These are phyloP conservation scores for Oxytropis ochrocephala DNA, from an alignment of 306 rosid species.

Conservation along the genomic window DNA sequence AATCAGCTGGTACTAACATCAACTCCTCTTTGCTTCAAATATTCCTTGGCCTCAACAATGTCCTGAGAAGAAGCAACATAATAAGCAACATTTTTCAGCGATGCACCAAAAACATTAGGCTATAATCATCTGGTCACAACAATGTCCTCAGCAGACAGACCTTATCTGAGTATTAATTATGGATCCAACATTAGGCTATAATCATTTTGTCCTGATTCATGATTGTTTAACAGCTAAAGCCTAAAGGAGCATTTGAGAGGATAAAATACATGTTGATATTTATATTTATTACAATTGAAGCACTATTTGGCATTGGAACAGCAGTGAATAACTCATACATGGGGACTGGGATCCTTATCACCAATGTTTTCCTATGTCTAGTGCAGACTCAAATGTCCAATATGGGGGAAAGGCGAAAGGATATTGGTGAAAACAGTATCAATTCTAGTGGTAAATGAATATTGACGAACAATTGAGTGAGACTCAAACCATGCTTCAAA, in stretches of 20 bases:
- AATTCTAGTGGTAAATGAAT: background rate
- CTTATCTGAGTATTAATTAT: background rate
- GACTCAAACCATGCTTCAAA: background rate
- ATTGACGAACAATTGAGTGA: background rate
- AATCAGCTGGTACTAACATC: slow-evolving; percentile 54
- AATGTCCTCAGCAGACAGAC: too few relatives aligned
- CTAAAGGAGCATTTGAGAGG: background rate
- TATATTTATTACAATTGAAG: background rate
- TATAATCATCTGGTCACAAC: background rate
- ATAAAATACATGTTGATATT: background rate
- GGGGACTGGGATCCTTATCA: background rate
- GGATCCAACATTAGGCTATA: background rate
- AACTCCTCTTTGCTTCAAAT: slow-evolving; percentile 58
- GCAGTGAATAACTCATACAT: background rate
- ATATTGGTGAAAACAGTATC: background rate
- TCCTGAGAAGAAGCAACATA: slow-evolving; percentile 46
- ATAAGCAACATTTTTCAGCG: background rate
- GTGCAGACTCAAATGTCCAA: too few relatives aligned
- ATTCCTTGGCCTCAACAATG: slow-evolving; percentile 69
- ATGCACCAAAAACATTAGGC: background rate
- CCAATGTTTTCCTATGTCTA: background rate
- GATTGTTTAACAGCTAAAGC: background rate
- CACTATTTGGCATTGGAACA: background rate
- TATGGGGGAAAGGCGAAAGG: background rate
- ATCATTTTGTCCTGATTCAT: background rate